phyloP scores from a whole-genome alignment of 2,329 filamentous ascomycete species.

The Aschersonia sp. region DNA sequence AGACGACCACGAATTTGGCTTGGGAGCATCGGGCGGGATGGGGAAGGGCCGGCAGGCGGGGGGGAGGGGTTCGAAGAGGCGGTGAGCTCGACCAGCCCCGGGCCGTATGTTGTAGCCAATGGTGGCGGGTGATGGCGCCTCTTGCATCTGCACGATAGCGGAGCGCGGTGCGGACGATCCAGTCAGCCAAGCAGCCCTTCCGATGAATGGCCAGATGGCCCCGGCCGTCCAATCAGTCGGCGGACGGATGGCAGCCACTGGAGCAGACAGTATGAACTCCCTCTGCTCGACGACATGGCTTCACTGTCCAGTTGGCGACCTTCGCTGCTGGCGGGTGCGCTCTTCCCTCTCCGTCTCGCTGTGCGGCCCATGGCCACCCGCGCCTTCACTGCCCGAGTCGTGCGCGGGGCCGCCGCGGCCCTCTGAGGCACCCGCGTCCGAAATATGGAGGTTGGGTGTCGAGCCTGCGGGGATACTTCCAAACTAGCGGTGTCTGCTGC shows the following conservation, averaged over 20 bases:
- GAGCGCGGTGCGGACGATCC: constrained; percentile 11
- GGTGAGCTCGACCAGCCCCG: constrained; percentile 21
- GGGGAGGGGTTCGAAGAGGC: constrained; percentile 19
- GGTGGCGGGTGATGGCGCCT: constrained; percentile 14
- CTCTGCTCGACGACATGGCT: no score
- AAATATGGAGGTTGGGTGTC: neutral
- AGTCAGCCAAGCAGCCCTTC: constrained; percentile 2
- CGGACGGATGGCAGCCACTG: neutral
- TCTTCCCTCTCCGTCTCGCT: no score
- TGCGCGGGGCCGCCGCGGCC: no score
- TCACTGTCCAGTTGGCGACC: no score
- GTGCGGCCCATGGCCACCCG: no score
- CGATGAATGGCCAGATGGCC: neutral
- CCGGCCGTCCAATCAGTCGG: neutral
- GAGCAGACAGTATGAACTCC: neutral
- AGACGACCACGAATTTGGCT: constrained; percentile 1
- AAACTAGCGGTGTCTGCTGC: no score
- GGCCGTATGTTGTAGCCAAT: constrained; percentile 20
- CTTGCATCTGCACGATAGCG: constrained; percentile 13
- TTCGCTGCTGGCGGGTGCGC: no score
- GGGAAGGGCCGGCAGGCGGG: constrained; percentile 3
- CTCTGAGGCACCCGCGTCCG: neutral
- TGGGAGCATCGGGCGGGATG: constrained; percentile 4
- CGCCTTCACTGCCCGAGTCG: no score
- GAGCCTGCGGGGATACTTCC: no score